Conservation (phyloP, 176 grass and related monocot genomes). For the Triticum aestivum region DNA sequence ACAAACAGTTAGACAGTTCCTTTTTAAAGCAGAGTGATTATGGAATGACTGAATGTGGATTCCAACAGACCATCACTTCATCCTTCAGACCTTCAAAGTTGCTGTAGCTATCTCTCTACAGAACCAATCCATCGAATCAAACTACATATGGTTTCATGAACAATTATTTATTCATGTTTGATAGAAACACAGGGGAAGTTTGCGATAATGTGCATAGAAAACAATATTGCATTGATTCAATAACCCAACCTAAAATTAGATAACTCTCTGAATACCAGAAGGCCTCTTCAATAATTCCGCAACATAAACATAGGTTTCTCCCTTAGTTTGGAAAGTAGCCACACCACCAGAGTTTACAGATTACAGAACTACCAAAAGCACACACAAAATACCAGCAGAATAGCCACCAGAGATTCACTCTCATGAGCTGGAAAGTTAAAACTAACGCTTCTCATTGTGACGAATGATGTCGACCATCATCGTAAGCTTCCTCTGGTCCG, state of each 20-base stretch:
- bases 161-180: too few species aligned
- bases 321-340: not conserved
- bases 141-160: too few species aligned
- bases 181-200: not conserved
- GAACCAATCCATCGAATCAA: too few species aligned
- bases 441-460: not conserved
- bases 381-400: not conserved
- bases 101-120: too few species aligned
- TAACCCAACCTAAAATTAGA: not conserved
- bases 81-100: too few species aligned
- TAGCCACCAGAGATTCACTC: not conserved
- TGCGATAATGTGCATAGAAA: not conserved
- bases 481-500: not conserved
- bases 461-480: slow-evolving; percentile 39
- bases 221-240: not conserved
- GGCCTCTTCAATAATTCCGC: too few species aligned
- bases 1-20: too few species aligned
- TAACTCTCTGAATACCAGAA: not conserved
- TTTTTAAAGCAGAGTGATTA: too few species aligned
- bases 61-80: too few species aligned
- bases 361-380: not conserved
- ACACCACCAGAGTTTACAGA: not conserved
- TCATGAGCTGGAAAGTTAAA: not conserved
- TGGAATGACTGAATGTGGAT: too few species aligned
- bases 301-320: not conserved